Evolutionary conservation across 306 rosid genomes (phyloP).

Genomic region (Comarum palustre): DNA sequence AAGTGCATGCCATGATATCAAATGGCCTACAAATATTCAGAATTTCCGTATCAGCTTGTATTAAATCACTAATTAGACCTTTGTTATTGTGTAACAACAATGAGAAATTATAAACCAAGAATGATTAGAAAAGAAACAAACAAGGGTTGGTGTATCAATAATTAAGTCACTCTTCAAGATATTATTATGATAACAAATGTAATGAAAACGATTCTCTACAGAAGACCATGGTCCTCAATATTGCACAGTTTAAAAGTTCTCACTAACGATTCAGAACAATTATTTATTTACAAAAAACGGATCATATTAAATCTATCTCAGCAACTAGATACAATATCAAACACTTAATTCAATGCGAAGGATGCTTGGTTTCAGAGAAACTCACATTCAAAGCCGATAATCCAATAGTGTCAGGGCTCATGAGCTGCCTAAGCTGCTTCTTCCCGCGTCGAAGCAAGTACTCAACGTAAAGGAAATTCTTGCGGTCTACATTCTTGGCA

Average conservation of each 20-base stretch:
- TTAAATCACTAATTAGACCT: not conserved
- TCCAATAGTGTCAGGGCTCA: conserved; percentile 53
- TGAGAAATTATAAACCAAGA: not conserved
- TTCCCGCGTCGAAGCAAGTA: conserved; percentile 69
- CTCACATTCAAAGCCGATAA: conserved; percentile 45
- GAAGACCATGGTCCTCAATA: not conserved
- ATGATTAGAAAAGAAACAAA: not conserved
- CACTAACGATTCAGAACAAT: not conserved
- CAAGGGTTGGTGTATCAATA: not conserved
- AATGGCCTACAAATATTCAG: no score
- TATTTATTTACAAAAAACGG: not conserved
- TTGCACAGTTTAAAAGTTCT: not conserved
- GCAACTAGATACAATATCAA: not conserved
- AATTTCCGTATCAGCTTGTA: not conserved
- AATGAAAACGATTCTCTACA: not conserved
- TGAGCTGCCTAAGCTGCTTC: conserved; percentile 86
- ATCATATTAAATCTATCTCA: not conserved
- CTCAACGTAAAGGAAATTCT: conserved; percentile 72
- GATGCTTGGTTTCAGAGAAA: conserved; percentile 24
- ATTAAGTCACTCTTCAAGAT: not conserved
- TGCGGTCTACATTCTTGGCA: conserved; percentile 61
- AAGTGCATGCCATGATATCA: no score
- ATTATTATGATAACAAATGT: not conserved
- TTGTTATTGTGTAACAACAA: not conserved
- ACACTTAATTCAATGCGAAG: conserved; percentile 19